Evolutionary conservation across 176 grass and related monocot genomes (phyloP).

Genomic region (Leersia perrieri): DNA sequence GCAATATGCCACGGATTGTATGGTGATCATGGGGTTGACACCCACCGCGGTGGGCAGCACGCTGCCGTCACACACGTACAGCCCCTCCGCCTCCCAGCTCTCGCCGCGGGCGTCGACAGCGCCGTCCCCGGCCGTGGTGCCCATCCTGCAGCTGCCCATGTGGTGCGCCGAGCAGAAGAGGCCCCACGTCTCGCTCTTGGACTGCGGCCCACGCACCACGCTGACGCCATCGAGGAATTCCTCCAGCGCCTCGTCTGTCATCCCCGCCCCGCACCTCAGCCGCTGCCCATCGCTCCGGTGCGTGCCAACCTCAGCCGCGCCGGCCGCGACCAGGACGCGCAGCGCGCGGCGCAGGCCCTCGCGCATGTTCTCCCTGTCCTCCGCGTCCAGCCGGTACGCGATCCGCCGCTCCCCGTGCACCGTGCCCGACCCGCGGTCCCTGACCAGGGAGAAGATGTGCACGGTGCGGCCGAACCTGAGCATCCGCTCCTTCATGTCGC

Average conservation of each 20-base stretch:
- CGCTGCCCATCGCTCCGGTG: conserved; percentile 86
- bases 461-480: conserved; percentile 60
- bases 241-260: conserved; percentile 51
- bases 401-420: conserved; percentile 62
- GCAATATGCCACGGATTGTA: conserved; percentile 75
- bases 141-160: conserved; percentile 91
- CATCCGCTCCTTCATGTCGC: conserved; percentile 80
- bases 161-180: conserved; percentile 76
- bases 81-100: conserved; percentile 76
- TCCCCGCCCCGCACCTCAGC: conserved; percentile 51
- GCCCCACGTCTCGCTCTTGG: conserved; percentile 41
- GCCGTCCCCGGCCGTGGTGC: conserved; percentile 42
- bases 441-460: conserved; percentile 59
- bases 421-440: conserved; percentile 65
- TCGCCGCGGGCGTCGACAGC: conserved; percentile 72
- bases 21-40: conserved; percentile 96
- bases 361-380: conserved; percentile 62
- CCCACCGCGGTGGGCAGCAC: conserved; percentile 66
- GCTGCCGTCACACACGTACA: conserved; percentile 84
- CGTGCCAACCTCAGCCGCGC: conserved; percentile 75
- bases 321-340: conserved; percentile 58
- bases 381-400: conserved; percentile 44
- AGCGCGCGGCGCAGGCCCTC: conserved; percentile 61
- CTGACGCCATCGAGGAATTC: conserved; percentile 65
- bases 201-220: conserved; percentile 42